A percentile compares a stretch with the other conserved stretches of the same genome.
Evolutionary conservation across 2,329 filamentous ascomycete species (phyloP).

Genomic region (Lachnellula hyalina): DNA sequence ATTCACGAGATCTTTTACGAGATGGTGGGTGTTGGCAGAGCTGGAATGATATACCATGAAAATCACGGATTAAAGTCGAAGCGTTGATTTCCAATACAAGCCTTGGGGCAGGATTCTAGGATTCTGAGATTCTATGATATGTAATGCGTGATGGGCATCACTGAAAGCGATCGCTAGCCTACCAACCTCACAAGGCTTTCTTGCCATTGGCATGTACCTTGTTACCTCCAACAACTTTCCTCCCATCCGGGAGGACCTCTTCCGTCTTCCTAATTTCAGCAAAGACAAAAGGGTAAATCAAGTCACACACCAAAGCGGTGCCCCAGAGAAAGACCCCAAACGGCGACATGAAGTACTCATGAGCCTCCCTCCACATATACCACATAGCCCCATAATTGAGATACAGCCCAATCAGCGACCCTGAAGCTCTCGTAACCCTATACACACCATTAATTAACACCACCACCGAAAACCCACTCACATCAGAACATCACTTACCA

Average conservation of each 20-base stretch:
- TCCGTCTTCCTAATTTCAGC: constrained; percentile 37
- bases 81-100: no score
- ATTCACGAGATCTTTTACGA: no score
- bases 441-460: not conserved
- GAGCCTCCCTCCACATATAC: constrained; percentile 47
- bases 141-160: no score
- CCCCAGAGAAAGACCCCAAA: constrained; percentile 39
- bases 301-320: constrained; percentile 38
- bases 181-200: not conserved
- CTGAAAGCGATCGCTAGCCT: no score
- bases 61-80: no score
- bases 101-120: no score
- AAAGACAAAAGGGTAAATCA: constrained; percentile 41
- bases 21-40: no score
- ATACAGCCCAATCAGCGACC: constrained; percentile 39
- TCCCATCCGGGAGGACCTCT: constrained; percentile 34
- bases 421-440: constrained; percentile 41
- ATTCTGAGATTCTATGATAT: no score
- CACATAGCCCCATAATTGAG: constrained; percentile 38
- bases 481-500: constrained; percentile 38
- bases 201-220: not conserved
- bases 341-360: constrained; percentile 42
- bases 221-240: constrained; percentile 11
- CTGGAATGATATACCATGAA: no score
- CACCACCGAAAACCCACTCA: not conserved